phyloP scores from a whole-genome alignment of 2,329 filamentous ascomycete species.

The Clarireedia monteithiana region DNA sequence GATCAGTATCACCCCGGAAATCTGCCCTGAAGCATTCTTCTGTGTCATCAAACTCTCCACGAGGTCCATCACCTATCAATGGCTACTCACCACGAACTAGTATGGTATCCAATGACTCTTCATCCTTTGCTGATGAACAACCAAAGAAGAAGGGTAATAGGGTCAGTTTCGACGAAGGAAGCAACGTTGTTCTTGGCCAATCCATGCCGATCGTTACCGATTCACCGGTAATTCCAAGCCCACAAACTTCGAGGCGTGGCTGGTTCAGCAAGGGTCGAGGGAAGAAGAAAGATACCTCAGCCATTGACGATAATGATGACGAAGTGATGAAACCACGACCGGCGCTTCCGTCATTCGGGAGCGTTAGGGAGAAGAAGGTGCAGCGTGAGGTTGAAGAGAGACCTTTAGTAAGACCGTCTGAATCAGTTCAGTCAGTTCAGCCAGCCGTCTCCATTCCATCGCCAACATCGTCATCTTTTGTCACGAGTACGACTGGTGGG shows the following conservation, averaged over 20 bases:
- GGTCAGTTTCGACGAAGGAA: constrained; percentile 68
- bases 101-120: constrained; percentile 35
- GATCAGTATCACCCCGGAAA: constrained; percentile 69
- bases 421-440: constrained; percentile 28
- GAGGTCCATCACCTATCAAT: constrained; percentile 42
- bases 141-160: constrained; percentile 57
- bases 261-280: constrained; percentile 46
- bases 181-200: constrained; percentile 46
- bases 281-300: constrained; percentile 41
- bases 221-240: constrained; percentile 34
- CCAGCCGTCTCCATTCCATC: constrained; percentile 15
- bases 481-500: constrained; percentile 18
- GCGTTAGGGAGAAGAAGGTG: constrained; percentile 58
- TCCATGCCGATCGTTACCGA: constrained; percentile 34
- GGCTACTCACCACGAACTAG: constrained; percentile 27
- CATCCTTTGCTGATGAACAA: constrained; percentile 17
- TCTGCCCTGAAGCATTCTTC: constrained; percentile 61
- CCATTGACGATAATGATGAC: constrained; percentile 51
- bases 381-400: constrained; percentile 46
- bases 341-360: constrained; percentile 67
- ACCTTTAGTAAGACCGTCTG: constrained; percentile 47
- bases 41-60: constrained; percentile 38
- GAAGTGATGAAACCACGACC: constrained; percentile 68
- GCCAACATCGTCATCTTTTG: constrained; percentile 11
- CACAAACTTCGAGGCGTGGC: constrained; percentile 36